These are phyloP conservation scores for Aspergillus pseudoglaucus DNA, from an alignment of 2,329 filamentous ascomycete species.

Conservation along the genomic window DNA sequence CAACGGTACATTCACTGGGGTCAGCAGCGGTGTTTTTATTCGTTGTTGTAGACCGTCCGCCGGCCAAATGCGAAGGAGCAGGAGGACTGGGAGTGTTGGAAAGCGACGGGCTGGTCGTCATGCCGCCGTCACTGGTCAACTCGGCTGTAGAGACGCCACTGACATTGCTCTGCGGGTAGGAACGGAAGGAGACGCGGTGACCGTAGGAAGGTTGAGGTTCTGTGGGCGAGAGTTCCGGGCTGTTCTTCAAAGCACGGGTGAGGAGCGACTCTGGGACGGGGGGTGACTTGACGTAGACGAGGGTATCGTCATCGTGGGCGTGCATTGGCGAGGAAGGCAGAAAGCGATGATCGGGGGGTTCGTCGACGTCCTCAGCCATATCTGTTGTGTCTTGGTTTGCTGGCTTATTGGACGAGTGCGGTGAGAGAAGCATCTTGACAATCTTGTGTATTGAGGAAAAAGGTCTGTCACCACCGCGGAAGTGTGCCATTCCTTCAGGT, in stretches of 20 bases:
- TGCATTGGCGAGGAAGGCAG: constrained; percentile 18
- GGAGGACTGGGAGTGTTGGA: constrained; percentile 85
- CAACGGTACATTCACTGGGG: constrained; percentile 49
- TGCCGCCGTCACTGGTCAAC: constrained; percentile 86
- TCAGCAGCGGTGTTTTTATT: constrained; percentile 29
- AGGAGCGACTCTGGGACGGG: constrained; percentile 65
- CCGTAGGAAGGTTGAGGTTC: constrained; percentile 24
- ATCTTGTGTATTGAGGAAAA: constrained; percentile 35
- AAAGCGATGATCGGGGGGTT: constrained; percentile 64
- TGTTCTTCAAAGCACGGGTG: constrained; percentile 71
- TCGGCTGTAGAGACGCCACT: constrained; percentile 81
- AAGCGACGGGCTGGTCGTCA: constrained; percentile 74
- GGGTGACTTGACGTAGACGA: constrained; percentile 43
- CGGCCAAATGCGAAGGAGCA: constrained; percentile 43
- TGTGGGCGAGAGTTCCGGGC: constrained; percentile 47
- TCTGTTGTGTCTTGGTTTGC: constrained; percentile 52
- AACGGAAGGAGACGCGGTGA: constrained; percentile 54
- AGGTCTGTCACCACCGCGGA: constrained; percentile 22
- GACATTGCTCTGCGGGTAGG: constrained; percentile 60
- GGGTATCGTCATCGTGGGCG: constrained; percentile 22
- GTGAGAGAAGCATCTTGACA: constrained; percentile 40
- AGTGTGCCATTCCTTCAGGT: constrained; percentile 24
- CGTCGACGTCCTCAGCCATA: constrained; percentile 68
- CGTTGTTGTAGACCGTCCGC: constrained; percentile 14
- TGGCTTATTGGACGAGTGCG: constrained; percentile 33